Base-by-base conservation (phyloP, 73 alveolate genomes). In the Durusdinium trenchii region DNA sequence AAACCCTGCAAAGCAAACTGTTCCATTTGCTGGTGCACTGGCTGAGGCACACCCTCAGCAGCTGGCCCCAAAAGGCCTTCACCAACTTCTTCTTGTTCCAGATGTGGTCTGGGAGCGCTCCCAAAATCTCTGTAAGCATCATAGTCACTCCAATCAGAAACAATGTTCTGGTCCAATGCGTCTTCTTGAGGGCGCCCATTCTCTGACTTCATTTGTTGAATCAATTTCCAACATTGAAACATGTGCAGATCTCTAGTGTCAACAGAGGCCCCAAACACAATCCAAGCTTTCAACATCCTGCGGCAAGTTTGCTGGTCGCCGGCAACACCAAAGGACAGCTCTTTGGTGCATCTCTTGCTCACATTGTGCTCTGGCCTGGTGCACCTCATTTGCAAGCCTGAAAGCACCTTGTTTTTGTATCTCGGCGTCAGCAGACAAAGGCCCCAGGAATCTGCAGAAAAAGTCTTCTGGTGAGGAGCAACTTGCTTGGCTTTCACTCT, bases 1-100 rank as follows among this genome's bases (percentile, higher is more conserved):
- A 38, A 50, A 3, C 94, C 79, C 9, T 43, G 23, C 7, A 40
- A 42, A 48, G 73, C 93, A 18, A 82, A 45, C 76, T 54, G 57
- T 38, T 84, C 94, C 94, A 84, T 84, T 3, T 83, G 67, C 10
- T 28, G n/a, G 38, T 83, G 94, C 50, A 83, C 94, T 4, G 69
- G 35, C 18, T 28, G 50, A 0, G 94, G 94, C 26, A 83, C 94
- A 42, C 95, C 95, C 45, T 20, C 51, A 3, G 12, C 71, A 16
- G 94, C 51, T 28, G 75, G 43, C 36, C 94, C 94, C 71, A 83
- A 30, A 16, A 48, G 43, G 45, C 45, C 7, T 9, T 32, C 12
- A 9, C 47, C 32, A 20, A 42, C 14, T 45, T 1, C 47, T 12
- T 67, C 47, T 1, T 14, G 18, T 20, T 16, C 12, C 48, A 3